Percentiles rank a stretch among this genome's conserved stretches.
phyloP scores from a whole-genome alignment of 164 flowering plant genomes.

The Amborella trichopoda region DNA sequence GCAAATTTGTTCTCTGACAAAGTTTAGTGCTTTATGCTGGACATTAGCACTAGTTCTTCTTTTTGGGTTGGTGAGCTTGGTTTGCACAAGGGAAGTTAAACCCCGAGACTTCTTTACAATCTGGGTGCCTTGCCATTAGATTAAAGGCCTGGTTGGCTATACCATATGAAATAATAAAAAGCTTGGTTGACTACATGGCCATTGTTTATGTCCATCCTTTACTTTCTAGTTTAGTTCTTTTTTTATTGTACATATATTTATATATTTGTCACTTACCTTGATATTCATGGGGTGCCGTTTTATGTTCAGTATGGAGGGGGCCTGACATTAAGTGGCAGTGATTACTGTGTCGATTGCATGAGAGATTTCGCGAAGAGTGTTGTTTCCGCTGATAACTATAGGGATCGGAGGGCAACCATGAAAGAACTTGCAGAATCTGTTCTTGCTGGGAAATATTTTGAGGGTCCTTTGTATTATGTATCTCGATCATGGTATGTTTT shows the following conservation, averaged over 20 bases:
- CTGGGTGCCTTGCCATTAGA: too few species aligned
- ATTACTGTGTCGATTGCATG: conserved; percentile 60
- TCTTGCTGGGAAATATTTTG: conserved; percentile 54
- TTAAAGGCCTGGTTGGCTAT: too few species aligned
- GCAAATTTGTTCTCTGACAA: too few species aligned
- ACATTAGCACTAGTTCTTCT: too few species aligned
- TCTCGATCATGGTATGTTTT: conserved; percentile 64
- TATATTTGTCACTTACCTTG: background rate
- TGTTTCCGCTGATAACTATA: conserved; percentile 54
- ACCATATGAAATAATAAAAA: too few species aligned
- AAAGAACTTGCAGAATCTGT: conserved; percentile 67
- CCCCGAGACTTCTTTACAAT: too few species aligned
- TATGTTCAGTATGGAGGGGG: conserved; percentile 41
- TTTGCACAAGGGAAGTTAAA: too few species aligned
- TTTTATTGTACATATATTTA: background rate
- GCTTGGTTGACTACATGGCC: too few species aligned
- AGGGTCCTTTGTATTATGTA: conserved; percentile 47
- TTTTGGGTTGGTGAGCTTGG: too few species aligned
- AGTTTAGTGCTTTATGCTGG: too few species aligned
- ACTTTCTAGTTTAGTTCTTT: too few species aligned
- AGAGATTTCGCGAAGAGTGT: conserved; percentile 36
- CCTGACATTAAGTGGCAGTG: conserved; percentile 43
- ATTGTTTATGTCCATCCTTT: too few species aligned
- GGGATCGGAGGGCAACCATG: conserved; percentile 60
- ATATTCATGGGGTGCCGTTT: background rate